Conservation (phyloP, 2,329 filamentous ascomycete species). For the Cladosporium sp. region DNA sequence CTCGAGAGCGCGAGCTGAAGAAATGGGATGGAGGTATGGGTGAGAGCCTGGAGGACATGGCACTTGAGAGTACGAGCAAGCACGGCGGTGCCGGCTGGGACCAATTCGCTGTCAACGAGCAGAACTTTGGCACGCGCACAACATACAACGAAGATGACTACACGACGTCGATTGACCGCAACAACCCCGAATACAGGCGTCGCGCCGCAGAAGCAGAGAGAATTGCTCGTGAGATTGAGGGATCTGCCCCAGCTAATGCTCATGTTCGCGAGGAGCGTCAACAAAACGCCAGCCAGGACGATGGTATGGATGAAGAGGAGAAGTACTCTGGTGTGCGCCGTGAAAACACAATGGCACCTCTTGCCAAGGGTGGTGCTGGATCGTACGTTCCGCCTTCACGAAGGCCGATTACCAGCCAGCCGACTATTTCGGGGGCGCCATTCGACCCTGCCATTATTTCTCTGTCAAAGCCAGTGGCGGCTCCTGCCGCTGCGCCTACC, state of each 20-base stretch:
- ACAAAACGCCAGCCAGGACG: slow-evolving; percentile 66
- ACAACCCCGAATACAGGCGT: slow-evolving; percentile 77
- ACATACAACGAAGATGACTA: slow-evolving; percentile 95
- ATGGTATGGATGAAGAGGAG: slow-evolving; percentile 82
- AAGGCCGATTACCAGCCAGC: slow-evolving; percentile 72
- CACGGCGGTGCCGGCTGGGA: slow-evolving; percentile 66
- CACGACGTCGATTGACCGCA: slow-evolving; percentile 86
- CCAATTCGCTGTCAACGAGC: slow-evolving; percentile 89
- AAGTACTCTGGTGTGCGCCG: slow-evolving; percentile 96
- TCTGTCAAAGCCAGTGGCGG: slow-evolving; percentile 56
- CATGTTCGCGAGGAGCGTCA: slow-evolving; percentile 86
- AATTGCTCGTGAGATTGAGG: slow-evolving; percentile 88
- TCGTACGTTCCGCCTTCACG: slow-evolving; percentile 91
- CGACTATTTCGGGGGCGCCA: slow-evolving; percentile 74
- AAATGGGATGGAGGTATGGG: slow-evolving; percentile 71
- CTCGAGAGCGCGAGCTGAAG: slow-evolving; percentile 74
- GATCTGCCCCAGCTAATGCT: slow-evolving; percentile 69
- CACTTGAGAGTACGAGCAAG: slow-evolving; percentile 53
- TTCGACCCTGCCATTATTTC: slow-evolving; percentile 90
- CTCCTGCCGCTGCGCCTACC: slow-evolving; percentile 25
- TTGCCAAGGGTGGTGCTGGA: slow-evolving; percentile 61
- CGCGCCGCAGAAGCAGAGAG: slow-evolving; percentile 76
- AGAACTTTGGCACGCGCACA: slow-evolving; percentile 81
- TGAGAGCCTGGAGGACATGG: slow-evolving; percentile 60
- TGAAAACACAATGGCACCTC: slow-evolving; percentile 60